A percentile compares a stretch with the other conserved stretches of the same genome.
Conservation (phyloP, 768 basidiomycete species). For the Myochromella boudieri region DNA sequence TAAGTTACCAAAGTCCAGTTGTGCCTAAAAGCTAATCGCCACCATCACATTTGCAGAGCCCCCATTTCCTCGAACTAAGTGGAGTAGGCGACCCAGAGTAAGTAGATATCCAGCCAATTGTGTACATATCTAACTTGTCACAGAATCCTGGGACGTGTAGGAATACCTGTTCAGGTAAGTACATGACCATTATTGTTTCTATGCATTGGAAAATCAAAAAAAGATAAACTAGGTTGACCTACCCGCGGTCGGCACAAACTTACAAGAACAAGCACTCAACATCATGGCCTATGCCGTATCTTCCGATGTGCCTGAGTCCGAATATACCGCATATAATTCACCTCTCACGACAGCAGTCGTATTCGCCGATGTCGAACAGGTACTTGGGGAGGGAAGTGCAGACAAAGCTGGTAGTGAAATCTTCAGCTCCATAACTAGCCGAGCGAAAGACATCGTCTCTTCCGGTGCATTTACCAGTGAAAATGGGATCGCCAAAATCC, state of each 20-base stretch:
- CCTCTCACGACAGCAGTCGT: slow-evolving; percentile 5
- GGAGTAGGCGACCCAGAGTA: slow-evolving; percentile 14
- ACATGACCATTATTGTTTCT: not conserved
- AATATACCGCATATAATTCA: slow-evolving; percentile 7
- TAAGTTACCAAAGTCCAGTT: not conserved
- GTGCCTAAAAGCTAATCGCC: not conserved
- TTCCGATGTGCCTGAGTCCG: not conserved
- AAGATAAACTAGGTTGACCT: slow-evolving; percentile 14
- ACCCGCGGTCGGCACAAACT: slow-evolving; percentile 16
- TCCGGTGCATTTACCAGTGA: slow-evolving; percentile 15
- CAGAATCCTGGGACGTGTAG: slow-evolving; percentile 10
- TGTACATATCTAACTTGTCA: not conserved
- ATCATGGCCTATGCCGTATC: not conserved
- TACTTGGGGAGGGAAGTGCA: slow-evolving; percentile 6
- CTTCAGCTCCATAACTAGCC: not conserved
- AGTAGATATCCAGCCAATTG: not conserved
- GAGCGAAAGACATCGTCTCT: slow-evolving; percentile 13
- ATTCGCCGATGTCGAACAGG: slow-evolving; percentile 12
- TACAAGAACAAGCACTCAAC: slow-evolving; percentile 16
- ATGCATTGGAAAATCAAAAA: too few relatives aligned
- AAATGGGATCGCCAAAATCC: slow-evolving; percentile 9
- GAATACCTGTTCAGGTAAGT: slow-evolving; percentile 9
- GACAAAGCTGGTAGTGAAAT: not conserved
- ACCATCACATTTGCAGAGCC: slow-evolving; percentile 5
- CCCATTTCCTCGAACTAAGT: slow-evolving; percentile 15